These are phyloP conservation scores for Rhinocladiella mackenziei DNA, from an alignment of 2,329 filamentous ascomycete genomes.

Conservation along the genomic window DNA sequence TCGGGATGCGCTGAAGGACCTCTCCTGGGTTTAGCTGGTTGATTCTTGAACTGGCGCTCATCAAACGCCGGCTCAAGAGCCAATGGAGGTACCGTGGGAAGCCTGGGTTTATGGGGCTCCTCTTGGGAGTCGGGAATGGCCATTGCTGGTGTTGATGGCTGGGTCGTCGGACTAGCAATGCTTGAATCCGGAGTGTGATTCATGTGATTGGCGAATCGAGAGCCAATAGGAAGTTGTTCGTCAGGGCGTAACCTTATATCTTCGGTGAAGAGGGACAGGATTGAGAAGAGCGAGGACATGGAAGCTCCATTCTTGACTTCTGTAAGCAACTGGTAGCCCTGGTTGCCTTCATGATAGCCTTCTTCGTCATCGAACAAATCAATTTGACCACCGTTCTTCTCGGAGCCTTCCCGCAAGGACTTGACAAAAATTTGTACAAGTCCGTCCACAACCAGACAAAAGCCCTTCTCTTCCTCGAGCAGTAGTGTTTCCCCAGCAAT, in stretches of 20 bases:
- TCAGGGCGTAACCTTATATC: slow-evolving; percentile 75
- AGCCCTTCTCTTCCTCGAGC: slow-evolving; percentile 95
- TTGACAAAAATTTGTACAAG: slow-evolving; percentile 98
- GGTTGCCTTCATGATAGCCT: slow-evolving; percentile 58
- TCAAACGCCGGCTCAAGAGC: slow-evolving; percentile 56
- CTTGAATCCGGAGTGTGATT: slow-evolving; percentile 38
- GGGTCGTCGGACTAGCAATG: slow-evolving; percentile 38
- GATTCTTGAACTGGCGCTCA: slow-evolving; percentile 31
- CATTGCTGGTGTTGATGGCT: slow-evolving; percentile 31
- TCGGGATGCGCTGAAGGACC: slow-evolving; percentile 79
- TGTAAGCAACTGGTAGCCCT: slow-evolving; percentile 89
- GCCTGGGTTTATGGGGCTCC: slow-evolving; percentile 30
- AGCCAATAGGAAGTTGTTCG: slow-evolving; percentile 37
- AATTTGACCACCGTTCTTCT: slow-evolving; percentile 41
- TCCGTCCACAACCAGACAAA: slow-evolving; percentile 94
- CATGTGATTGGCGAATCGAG: slow-evolving; percentile 34
- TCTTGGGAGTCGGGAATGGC: slow-evolving; percentile 1
- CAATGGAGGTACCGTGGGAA: slow-evolving; percentile 69
- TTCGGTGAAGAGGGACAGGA: slow-evolving; percentile 94
- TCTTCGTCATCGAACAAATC: slow-evolving; percentile 67
- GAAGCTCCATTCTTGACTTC: slow-evolving; percentile 97
- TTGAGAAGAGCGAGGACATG: slow-evolving; percentile 97
- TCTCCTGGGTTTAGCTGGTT: slow-evolving; percentile 26
- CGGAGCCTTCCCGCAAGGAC: slow-evolving; percentile 56
- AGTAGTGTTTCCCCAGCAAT: slow-evolving; percentile 94